Base-by-base conservation (phyloP, 306 rosid species). In the Sindora glabra region DNA sequence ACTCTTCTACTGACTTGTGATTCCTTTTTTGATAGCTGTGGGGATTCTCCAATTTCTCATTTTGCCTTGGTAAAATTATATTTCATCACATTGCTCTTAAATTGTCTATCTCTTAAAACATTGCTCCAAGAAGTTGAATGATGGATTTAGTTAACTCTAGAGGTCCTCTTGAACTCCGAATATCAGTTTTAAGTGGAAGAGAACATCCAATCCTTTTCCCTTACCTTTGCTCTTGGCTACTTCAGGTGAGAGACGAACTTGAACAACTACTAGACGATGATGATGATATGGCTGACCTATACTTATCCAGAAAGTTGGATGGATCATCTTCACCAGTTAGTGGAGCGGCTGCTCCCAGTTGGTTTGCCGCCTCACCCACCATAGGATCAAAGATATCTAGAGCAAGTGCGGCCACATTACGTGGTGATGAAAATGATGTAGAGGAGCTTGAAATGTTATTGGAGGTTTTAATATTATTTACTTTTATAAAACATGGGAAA, bases 271-370 rank as follows among this genome's bases (percentile, higher is more conserved):
- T 86, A 68, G 96, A 89, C 45, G 99, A 92, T 41, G 99, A 92
- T 0, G 99, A 89, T 23, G 96, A 92, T 65, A 89, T 88, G 99
- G 95, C 99, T 29, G 99, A 89, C 60, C 94, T 92, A 25, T 92
- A 92, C 82, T 76, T 92, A 69, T 81, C 95, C 32, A 86, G 99
- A 82, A 92, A 92, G 71, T 62, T 84, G 63, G 78, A 72, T 3
- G 77, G 83, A 40, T 62, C 83, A 53, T 69, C 89, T 68, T 85
- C 96, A 39, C 95, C 95, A 34, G 77, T 74, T 62, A 78, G 90
- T 65, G 90, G 74, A 76, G 83, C 82, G 12, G 83, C 75, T 41
- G 63, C 78, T 68, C 75, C 74, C 41, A 76, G 67, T 72, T 71
- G 81, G 86, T 72, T 52, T 73, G 66, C 72, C 41, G 54, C 78